Percentiles rank a stretch among this genome's conserved stretches.
Conservation (phyloP, 2,329 filamentous ascomycete genomes). For the Aureobasidium sp. region DNA sequence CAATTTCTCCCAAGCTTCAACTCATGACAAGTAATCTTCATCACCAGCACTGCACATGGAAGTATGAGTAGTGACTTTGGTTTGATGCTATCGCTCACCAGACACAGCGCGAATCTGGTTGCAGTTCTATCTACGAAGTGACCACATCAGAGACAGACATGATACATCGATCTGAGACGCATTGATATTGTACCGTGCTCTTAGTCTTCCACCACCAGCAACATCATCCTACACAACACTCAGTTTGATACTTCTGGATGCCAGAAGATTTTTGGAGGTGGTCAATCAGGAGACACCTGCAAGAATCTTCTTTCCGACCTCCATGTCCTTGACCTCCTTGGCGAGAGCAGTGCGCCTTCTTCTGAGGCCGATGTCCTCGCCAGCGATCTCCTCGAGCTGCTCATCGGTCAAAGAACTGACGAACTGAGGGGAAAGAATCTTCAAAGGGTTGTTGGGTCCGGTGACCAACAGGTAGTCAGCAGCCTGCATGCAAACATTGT, state of each 20-base stretch:
- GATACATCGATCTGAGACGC: background rate
- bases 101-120: background rate
- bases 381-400: conserved; percentile 48
- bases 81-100: background rate
- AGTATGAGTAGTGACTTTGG: background rate
- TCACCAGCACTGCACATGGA: background rate
- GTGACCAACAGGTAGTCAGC: conserved; percentile 46
- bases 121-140: background rate
- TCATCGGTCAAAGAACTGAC: conserved; percentile 40
- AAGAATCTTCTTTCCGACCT: conserved; percentile 11
- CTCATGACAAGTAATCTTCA: background rate
- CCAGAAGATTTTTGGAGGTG: background rate
- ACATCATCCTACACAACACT: background rate
- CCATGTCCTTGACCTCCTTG: conserved; percentile 35
- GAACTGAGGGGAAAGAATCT: conserved; percentile 43
- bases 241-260: background rate
- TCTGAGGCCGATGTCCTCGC: conserved; percentile 42
- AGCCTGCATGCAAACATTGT: conserved; percentile 52
- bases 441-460: conserved; percentile 42
- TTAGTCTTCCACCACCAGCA: background rate
- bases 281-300: background rate
- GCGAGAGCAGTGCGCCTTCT: conserved; percentile 36
- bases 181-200: background rate
- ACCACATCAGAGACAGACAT: background rate
- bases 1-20: background rate